Percentiles rank a stretch among this genome's conserved stretches.
These are phyloP conservation scores for Smithsoniella earleae DNA, from an alignment of 163 green algal species.

Conservation along the genomic window DNA sequence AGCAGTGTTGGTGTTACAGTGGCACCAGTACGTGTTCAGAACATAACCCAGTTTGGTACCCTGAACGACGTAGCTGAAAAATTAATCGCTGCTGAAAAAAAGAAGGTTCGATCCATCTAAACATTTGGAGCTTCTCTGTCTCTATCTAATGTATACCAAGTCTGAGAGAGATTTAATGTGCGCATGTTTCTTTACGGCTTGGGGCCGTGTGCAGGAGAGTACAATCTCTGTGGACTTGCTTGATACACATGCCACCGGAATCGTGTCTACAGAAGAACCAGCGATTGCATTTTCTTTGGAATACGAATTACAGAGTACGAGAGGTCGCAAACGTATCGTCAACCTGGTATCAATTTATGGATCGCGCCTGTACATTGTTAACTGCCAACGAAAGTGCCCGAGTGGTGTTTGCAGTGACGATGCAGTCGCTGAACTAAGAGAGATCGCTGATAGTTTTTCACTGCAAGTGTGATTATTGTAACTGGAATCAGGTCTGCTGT, in stretches of 20 bases:
- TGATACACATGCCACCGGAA: not conserved
- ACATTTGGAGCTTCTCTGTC: too few relatives aligned
- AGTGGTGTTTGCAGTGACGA: not conserved
- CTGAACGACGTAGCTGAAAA: not conserved
- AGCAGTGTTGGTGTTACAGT: slow-evolving; percentile 6
- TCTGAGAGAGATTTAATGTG: too few relatives aligned
- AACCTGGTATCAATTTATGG: slow-evolving; percentile 55
- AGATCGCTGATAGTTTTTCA: not conserved
- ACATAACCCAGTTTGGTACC: not conserved
- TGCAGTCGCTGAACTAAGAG: not conserved
- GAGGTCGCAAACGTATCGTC: slow-evolving; percentile 64
- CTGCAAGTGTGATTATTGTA: too few relatives aligned
- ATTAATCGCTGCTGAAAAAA: not conserved
- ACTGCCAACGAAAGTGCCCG: slow-evolving; percentile 48
- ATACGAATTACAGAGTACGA: slow-evolving; percentile 66
- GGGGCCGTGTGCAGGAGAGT: slow-evolving; percentile 12
- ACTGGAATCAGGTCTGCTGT: too few relatives aligned
- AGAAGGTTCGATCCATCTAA: too few relatives aligned
- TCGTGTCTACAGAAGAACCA: not conserved
- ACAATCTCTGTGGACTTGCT: slow-evolving; percentile 4
- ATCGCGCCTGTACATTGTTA: slow-evolving; percentile 58
- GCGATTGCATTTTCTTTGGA: slow-evolving; percentile 62
- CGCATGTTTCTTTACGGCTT: too few relatives aligned
- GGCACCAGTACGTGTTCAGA: not conserved
- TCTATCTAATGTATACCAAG: too few relatives aligned